Conservation (phyloP, 1,139 yeast genomes). For the Yamadazyma conglobata region DNA sequence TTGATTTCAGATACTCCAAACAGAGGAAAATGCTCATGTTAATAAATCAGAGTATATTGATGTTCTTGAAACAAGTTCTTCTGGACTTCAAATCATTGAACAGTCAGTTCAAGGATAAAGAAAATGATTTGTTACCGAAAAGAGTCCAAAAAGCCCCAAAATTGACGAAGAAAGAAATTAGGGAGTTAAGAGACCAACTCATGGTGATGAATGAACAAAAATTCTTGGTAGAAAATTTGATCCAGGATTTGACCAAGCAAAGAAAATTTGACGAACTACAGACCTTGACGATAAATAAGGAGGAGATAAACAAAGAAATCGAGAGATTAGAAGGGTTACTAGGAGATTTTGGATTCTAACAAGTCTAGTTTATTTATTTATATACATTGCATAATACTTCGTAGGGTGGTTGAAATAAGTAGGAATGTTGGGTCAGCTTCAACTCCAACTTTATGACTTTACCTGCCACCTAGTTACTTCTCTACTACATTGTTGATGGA, state of each 20-base stretch:
- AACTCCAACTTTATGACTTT: too few relatives aligned
- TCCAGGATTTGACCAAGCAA: constrained; percentile 57
- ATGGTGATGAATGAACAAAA: constrained; percentile 87
- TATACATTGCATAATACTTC: too few relatives aligned
- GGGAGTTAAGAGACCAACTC: constrained; percentile 65
- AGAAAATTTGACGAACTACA: constrained; percentile 76
- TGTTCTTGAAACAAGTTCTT: constrained; percentile 35
- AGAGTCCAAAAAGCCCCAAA: constrained; percentile 18
- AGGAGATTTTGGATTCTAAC: constrained; percentile 63
- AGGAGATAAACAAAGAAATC: constrained; percentile 57
- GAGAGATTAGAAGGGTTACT: constrained; percentile 45
- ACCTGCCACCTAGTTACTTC: too few relatives aligned
- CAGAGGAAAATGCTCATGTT: constrained; percentile 26
- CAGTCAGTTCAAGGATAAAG: constrained; percentile 23
- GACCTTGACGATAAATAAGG: constrained; percentile 55
- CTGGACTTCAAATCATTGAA: constrained; percentile 28
- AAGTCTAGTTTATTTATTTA: too few relatives aligned
- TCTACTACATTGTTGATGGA: too few relatives aligned
- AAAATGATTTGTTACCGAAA: constrained; percentile 14
- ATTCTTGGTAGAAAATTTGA: constrained; percentile 63
- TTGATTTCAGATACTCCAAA: constrained; percentile 15
- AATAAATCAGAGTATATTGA: constrained; percentile 31
- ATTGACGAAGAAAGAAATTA: constrained; percentile 48
- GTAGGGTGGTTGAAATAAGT: too few relatives aligned
- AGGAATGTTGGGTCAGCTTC: too few relatives aligned